phyloP scores from a whole-genome alignment of 495 filamentous ascomycete genomes.

The Hypoxylon cercidicola region DNA sequence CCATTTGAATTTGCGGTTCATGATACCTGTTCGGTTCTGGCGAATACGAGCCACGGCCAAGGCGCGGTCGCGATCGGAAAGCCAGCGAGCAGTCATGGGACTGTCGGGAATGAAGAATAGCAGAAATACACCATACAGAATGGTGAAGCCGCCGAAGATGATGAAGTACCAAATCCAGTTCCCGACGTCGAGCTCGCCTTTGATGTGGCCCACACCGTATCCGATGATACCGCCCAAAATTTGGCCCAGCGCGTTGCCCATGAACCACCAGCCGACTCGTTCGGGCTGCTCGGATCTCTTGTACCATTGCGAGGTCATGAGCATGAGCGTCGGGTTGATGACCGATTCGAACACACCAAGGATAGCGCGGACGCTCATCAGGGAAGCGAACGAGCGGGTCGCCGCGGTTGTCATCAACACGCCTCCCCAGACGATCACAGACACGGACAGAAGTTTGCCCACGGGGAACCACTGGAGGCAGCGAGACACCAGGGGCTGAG shows the following conservation, averaged over 20 bases:
- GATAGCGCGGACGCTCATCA: background rate
- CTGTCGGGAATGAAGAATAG: conserved; percentile 34
- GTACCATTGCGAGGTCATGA: conserved; percentile 27
- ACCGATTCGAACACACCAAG: conserved; percentile 22
- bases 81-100: conserved; percentile 21
- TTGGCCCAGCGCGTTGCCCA: conserved; percentile 53
- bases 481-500: conserved; percentile 7
- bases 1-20: conserved; percentile 15
- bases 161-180: conserved; percentile 36
- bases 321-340: conserved; percentile 21
- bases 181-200: conserved; percentile 35
- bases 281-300: conserved; percentile 38
- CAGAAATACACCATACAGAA: conserved; percentile 24
- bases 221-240: conserved; percentile 56
- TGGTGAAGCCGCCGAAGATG: conserved; percentile 34
- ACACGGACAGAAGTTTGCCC: background rate
- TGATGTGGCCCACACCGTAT: conserved; percentile 54
- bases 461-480: conserved; percentile 1
- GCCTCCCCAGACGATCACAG: background rate
- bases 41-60: conserved; percentile 26
- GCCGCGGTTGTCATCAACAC: background rate
- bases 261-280: conserved; percentile 55
- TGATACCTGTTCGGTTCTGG: conserved; percentile 23
- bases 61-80: conserved; percentile 20
- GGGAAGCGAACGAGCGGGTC: background rate